Evolutionary conservation across 2,329 filamentous ascomycete genomes (phyloP).

Genomic region (Fusarium devonianum): DNA sequence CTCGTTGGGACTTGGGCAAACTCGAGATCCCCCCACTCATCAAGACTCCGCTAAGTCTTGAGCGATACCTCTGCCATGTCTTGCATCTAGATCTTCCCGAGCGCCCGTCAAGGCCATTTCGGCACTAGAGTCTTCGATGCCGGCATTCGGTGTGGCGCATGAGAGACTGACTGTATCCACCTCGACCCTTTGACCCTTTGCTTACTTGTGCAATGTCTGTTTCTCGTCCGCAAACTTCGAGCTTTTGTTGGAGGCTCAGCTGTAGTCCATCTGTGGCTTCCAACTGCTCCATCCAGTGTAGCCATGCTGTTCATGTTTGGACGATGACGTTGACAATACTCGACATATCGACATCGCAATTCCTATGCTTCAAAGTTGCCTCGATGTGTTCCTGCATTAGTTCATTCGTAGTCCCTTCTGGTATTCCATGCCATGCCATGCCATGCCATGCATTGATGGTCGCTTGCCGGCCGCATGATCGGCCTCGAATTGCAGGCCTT

Average conservation of each 20-base stretch:
- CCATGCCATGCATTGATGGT: slow-evolving; percentile 21
- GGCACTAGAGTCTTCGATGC: slow-evolving; percentile 35
- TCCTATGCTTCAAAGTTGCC: slow-evolving; percentile 5
- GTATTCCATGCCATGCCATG: slow-evolving; percentile 14
- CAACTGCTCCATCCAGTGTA: no score
- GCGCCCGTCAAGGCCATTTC: slow-evolving; percentile 37
- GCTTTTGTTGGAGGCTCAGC: background rate
- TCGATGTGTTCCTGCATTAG: slow-evolving; percentile 20
- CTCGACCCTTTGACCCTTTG: slow-evolving; percentile 11
- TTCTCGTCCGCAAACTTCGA: slow-evolving; percentile 10
- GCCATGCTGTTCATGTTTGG: no score
- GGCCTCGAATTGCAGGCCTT: slow-evolving; percentile 5
- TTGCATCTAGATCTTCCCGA: slow-evolving; percentile 44
- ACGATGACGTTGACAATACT: no score
- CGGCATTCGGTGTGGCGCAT: slow-evolving; percentile 20
- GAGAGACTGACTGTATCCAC: slow-evolving; percentile 23
- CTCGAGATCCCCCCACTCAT: slow-evolving; percentile 28
- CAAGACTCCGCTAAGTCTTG: slow-evolving; percentile 30
- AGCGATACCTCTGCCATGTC: slow-evolving; percentile 34
- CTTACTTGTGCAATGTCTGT: slow-evolving; percentile 2
- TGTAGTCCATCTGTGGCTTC: no score
- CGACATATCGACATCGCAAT: no score
- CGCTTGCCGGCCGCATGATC: slow-evolving; percentile 15
- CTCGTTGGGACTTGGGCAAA: slow-evolving; percentile 5
- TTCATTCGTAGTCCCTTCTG: slow-evolving; percentile 6